phyloP scores from a whole-genome alignment of 768 basidiomycete species.

The Boletus rufocinnamomeus region DNA sequence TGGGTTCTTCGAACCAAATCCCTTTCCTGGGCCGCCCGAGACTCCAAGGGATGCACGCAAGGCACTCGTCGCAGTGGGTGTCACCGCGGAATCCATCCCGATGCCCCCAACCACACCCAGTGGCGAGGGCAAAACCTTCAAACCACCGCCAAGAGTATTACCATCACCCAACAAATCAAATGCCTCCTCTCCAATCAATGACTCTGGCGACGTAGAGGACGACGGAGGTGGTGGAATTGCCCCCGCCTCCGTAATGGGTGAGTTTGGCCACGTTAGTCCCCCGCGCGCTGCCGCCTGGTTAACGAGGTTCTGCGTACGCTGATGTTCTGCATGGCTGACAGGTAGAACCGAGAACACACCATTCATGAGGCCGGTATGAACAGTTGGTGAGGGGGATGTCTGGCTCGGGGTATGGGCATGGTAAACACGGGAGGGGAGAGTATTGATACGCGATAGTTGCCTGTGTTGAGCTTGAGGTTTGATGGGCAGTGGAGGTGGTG shows the following conservation, averaged over 20 bases:
- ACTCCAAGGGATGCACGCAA: conserved; percentile 6
- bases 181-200: background rate
- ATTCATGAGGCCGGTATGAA: conserved; percentile 18
- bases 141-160: background rate
- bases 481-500: conserved; percentile 46
- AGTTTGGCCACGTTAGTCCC: conserved; percentile 42
- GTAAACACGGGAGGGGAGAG: conserved; percentile 11
- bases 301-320: conserved; percentile 59
- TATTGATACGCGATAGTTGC: conserved; percentile 15
- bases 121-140: background rate
- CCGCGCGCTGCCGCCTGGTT: conserved; percentile 54
- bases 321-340: conserved; percentile 48
- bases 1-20: conserved; percentile 4
- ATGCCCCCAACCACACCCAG: background rate
- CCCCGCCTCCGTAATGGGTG: conserved; percentile 21
- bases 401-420: conserved; percentile 26
- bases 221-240: conserved; percentile 33
- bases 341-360: conserved; percentile 12
- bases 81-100: background rate
- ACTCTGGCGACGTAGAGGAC: conserved; percentile 6
- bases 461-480: conserved; percentile 28
- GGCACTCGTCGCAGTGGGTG: background rate
- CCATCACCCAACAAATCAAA: conserved; percentile 25
- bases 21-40: conserved; percentile 3
- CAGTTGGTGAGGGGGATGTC: conserved; percentile 14